A percentile compares a stretch with the other conserved stretches of the same genome.
Evolutionary conservation across 208 protist genomes (phyloP).

Genomic region (Wallacemonas sp.): DNA sequence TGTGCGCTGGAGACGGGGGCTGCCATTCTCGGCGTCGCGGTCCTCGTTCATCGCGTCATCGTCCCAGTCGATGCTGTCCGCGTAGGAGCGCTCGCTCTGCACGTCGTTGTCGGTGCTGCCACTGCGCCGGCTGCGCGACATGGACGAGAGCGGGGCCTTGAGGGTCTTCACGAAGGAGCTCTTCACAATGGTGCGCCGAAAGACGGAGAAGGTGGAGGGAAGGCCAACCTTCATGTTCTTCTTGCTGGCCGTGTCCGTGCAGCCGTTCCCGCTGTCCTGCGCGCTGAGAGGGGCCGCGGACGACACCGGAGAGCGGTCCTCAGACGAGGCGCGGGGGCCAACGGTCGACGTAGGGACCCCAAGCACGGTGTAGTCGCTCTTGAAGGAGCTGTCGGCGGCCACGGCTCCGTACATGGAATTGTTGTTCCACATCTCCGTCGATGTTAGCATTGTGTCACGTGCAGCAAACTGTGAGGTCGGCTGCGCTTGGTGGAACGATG

Average conservation of each 20-base stretch:
- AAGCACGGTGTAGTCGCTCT: neutral
- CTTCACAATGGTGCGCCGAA: neutral
- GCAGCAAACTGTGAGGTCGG: too few species aligned
- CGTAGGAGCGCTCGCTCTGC: too few species aligned
- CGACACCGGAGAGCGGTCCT: neutral
- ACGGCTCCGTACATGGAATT: too few species aligned
- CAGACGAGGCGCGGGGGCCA: too few species aligned
- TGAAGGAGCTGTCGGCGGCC: neutral
- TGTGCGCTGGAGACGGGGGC: neutral
- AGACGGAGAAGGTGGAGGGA: neutral
- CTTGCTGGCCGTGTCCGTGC: neutral
- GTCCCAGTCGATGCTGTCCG: too few species aligned
- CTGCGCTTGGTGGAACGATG: too few species aligned
- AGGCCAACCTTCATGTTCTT: neutral
- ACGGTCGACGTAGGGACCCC: neutral
- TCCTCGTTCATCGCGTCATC: neutral
- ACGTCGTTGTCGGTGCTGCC: too few species aligned
- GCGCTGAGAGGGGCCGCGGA: neutral
- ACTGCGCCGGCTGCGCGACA: neutral
- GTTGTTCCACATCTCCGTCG: too few species aligned
- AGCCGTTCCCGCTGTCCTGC: neutral
- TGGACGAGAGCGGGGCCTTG: neutral
- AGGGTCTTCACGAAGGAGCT: neutral
- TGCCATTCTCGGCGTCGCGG: neutral
- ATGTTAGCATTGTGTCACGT: too few species aligned